Evolutionary conservation across 345 rosid species (phyloP).

Genomic region (Populus tremula): DNA sequence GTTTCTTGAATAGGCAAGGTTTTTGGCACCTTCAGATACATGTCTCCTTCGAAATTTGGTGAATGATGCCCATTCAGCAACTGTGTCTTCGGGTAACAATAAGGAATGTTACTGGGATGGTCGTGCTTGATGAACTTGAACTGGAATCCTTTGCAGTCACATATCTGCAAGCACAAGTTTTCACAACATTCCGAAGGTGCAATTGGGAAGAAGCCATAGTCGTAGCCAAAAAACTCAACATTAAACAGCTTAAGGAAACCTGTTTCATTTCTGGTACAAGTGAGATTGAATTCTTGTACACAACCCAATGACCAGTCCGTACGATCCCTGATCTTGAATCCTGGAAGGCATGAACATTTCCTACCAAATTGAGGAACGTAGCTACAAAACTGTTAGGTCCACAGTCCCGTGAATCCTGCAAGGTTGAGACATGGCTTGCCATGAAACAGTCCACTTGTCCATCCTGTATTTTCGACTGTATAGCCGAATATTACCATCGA

Average conservation of each 20-base stretch:
- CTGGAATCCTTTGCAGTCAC: constrained; percentile 14
- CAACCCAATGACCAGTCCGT: constrained; percentile 10
- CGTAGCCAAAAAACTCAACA: constrained; percentile 14
- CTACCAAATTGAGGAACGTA: not conserved
- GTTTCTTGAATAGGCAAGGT: too few species aligned
- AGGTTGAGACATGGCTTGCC: constrained; percentile 1
- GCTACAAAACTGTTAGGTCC: constrained; percentile 5
- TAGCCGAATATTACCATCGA: constrained; percentile 4
- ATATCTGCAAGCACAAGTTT: not conserved
- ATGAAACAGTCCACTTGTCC: constrained; percentile 2
- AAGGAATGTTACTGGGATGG: not conserved
- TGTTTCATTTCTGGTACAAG: not conserved
- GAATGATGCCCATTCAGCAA: not conserved
- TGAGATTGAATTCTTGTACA: constrained; percentile 1
- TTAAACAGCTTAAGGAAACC: not conserved
- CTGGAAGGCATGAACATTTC: constrained; percentile 9
- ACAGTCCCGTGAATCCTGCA: constrained; percentile 14
- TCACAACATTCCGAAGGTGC: not conserved
- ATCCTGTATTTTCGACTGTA: not conserved
- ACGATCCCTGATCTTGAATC: not conserved
- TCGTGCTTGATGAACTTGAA: not conserved
- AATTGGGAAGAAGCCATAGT: not conserved
- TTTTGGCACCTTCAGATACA: constrained; percentile 3
- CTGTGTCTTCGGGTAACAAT: not conserved
- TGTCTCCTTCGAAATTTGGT: not conserved